These are phyloP conservation scores for Ceratobasidium sp. DNA, from an alignment of 1,284 basidiomycete genomes.

Conservation along the genomic window DNA sequence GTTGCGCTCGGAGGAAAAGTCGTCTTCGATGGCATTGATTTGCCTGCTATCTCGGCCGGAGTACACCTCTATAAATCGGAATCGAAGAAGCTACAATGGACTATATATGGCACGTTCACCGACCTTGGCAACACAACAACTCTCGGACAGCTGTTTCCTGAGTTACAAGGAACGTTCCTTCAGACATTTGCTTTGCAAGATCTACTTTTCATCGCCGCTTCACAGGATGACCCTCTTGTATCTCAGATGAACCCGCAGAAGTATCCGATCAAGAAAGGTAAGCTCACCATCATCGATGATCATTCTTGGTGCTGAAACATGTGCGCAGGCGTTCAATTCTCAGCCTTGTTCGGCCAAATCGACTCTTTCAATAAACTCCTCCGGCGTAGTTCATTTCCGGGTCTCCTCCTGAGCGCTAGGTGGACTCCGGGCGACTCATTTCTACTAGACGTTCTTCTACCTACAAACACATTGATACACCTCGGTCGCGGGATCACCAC, in stretches of 20 bases:
- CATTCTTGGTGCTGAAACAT: too few relatives aligned
- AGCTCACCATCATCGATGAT: too few relatives aligned
- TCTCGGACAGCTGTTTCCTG: background rate
- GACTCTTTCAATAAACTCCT: background rate
- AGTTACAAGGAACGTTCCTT: background rate
- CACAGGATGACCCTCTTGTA: background rate
- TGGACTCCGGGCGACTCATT: background rate
- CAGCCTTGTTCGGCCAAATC: background rate
- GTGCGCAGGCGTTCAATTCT: background rate
- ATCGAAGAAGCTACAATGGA: background rate
- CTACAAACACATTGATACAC: background rate
- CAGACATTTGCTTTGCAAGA: background rate
- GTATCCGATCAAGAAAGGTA: background rate
- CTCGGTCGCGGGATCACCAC: background rate
- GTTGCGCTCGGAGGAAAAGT: background rate
- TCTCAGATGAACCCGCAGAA: background rate
- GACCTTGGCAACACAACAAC: background rate
- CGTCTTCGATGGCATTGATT: background rate
- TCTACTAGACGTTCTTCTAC: background rate
- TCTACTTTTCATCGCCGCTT: background rate
- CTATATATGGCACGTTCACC: background rate
- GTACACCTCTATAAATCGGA: background rate
- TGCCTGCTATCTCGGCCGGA: background rate
- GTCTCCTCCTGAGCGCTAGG: background rate
- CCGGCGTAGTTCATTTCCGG: background rate